Percentiles rank a stretch among this genome's conserved stretches.
Conservation (phyloP, 1,139 yeast species). For the Zygotorulaspora mrakii region DNA sequence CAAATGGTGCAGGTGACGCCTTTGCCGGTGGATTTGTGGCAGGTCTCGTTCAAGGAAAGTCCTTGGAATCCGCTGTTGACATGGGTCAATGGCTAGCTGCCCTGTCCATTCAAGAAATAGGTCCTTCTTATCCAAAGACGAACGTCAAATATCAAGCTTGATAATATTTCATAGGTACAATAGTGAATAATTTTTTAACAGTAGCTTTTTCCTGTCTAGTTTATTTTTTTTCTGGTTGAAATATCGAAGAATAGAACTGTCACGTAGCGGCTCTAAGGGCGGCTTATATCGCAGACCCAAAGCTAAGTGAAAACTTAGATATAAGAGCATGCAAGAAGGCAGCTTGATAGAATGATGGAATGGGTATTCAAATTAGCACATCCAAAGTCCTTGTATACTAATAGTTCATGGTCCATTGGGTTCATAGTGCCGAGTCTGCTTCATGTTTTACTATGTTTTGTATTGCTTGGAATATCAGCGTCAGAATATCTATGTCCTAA, state of each 20-base stretch:
- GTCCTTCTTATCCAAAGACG: conserved; percentile 90
- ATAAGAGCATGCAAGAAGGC: too few species aligned
- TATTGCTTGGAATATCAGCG: conserved; percentile 35
- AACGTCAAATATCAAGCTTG: conserved; percentile 36
- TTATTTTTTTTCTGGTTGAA: background rate
- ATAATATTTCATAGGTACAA: background rate
- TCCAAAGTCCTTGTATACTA: conserved; percentile 28
- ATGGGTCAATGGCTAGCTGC: conserved; percentile 98
- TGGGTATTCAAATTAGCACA: conserved; percentile 27
- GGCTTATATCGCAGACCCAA: too few species aligned
- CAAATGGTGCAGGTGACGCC: conserved; percentile 99
- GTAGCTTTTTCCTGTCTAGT: background rate
- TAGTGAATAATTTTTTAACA: background rate
- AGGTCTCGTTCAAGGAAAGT: conserved; percentile 73
- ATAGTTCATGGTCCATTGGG: conserved; percentile 18
- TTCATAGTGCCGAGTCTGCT: conserved; percentile 26
- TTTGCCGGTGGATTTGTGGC: conserved; percentile 97
- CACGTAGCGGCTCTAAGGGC: too few species aligned
- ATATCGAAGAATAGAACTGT: background rate
- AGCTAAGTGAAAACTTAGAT: too few species aligned
- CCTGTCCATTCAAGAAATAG: conserved; percentile 84
- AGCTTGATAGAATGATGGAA: conserved; percentile 15
- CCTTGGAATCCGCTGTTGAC: conserved; percentile 60
- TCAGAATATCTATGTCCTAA: conserved; percentile 37
- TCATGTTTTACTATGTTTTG: conserved; percentile 29